Percentiles rank a stretch among this genome's conserved stretches.
These are phyloP conservation scores for Diplogelasinospora grovesii DNA, from an alignment of 495 filamentous ascomycete genomes.

Conservation along the genomic window DNA sequence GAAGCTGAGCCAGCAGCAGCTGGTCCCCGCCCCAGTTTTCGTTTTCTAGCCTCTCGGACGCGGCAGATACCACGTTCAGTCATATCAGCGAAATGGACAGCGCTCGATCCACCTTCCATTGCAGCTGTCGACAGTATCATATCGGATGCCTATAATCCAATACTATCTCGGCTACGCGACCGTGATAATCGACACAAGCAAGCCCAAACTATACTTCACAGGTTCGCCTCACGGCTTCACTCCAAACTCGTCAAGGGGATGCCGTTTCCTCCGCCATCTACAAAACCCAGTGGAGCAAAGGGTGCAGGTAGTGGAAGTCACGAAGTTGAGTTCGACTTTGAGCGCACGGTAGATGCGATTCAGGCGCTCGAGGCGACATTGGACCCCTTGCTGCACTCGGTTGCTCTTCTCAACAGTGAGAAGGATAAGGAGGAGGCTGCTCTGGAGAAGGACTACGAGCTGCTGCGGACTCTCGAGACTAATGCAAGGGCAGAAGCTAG, in stretches of 20 bases:
- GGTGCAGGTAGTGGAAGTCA: constrained; percentile 9
- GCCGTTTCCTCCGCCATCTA: constrained; percentile 35
- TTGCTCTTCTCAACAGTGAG: constrained; percentile 34
- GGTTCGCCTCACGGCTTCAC: constrained; percentile 28
- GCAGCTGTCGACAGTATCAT: constrained; percentile 31
- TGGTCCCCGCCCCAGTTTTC: constrained; percentile 17
- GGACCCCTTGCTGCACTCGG: constrained; percentile 38
- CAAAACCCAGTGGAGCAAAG: neutral
- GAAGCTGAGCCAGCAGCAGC: neutral
- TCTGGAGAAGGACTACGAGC: constrained; percentile 34
- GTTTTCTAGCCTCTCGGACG: constrained; percentile 33
- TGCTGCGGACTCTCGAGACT: constrained; percentile 27
- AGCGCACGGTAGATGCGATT: constrained; percentile 32
- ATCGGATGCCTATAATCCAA: constrained; percentile 29
- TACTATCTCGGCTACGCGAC: constrained; percentile 33
- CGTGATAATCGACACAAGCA: constrained; percentile 30
- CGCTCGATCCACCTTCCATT: constrained; percentile 33
- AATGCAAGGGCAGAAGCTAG: constrained; percentile 34
- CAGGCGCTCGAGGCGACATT: constrained; percentile 31
- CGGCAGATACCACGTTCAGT: constrained; percentile 34
- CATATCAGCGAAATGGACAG: constrained; percentile 40
- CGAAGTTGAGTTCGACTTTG: constrained; percentile 40
- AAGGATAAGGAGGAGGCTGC: constrained; percentile 33
- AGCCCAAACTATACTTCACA: constrained; percentile 26
- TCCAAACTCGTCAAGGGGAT: constrained; percentile 32